Evolutionary conservation across 1,139 yeast species (phyloP).

Genomic region (Pichia kudriavzevii): DNA sequence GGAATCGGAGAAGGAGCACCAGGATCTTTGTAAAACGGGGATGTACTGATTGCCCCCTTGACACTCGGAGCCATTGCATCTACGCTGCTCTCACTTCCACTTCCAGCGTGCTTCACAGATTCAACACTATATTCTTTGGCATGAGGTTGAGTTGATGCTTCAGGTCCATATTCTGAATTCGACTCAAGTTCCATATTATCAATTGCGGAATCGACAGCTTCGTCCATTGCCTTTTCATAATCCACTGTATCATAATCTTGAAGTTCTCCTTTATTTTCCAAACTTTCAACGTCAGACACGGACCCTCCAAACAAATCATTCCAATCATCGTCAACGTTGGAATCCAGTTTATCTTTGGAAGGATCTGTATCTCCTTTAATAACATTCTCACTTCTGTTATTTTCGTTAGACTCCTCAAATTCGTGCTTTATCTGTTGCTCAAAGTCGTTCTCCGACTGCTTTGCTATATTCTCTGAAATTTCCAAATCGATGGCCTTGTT

Average conservation of each 20-base stretch:
- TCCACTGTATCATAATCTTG: constrained; percentile 12
- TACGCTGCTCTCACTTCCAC: too few species aligned
- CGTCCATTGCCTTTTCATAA: constrained; percentile 37
- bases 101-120: too few species aligned
- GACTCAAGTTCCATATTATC: constrained; percentile 6
- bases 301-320: constrained; percentile 15
- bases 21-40: constrained; percentile 63
- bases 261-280: constrained; percentile 4
- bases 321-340: constrained; percentile 13
- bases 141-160: too few species aligned
- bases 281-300: constrained; percentile 14
- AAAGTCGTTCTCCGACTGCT: constrained; percentile 2
- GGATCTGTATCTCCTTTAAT: neutral
- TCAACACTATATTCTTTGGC: too few species aligned
- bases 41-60: constrained; percentile 3
- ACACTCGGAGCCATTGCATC: too few species aligned
- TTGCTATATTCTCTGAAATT: neutral
- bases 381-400: constrained; percentile 6
- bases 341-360: constrained; percentile 6
- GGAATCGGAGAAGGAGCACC: constrained; percentile 74
- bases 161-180: constrained; percentile 1
- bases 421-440: constrained; percentile 8
- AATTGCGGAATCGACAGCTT: constrained; percentile 16
- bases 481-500: constrained; percentile 2
- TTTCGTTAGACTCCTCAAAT: constrained; percentile 12